Percentiles rank a stretch among this genome's conserved stretches.
Conservation (phyloP, 163 green algal genomes). For the Picocystis sp. region DNA sequence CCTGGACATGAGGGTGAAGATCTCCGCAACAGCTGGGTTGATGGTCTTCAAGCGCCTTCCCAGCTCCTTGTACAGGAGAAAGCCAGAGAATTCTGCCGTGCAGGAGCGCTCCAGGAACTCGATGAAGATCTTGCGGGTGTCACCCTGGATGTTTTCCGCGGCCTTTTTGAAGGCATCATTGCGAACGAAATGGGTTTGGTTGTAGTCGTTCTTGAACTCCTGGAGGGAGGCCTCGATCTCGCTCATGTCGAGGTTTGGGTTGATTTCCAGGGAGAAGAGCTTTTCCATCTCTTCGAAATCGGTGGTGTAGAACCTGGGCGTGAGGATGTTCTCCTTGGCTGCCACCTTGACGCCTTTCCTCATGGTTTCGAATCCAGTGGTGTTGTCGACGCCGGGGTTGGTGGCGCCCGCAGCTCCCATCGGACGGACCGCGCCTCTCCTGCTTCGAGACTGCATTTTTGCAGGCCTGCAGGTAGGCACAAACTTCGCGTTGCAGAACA, state of each 20-base stretch:
- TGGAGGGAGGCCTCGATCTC: constrained; percentile 60
- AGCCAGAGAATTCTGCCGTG: constrained; percentile 95
- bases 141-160: constrained; percentile 40
- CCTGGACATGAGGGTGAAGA: constrained; percentile 93
- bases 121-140: constrained; percentile 90
- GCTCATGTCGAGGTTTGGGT: constrained; percentile 63
- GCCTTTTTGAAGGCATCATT: constrained; percentile 73
- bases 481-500: too few species aligned
- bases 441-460: too few species aligned
- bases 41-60: constrained; percentile 46
- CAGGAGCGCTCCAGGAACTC: constrained; percentile 97
- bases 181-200: constrained; percentile 94
- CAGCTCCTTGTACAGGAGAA: constrained; percentile 91
- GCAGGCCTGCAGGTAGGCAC: too few species aligned
- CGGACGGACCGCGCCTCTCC: too few species aligned
- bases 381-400: constrained; percentile 7
- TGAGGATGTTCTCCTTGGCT: constrained; percentile 50
- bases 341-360: constrained; percentile 50
- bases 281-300: constrained; percentile 95
- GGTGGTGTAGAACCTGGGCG: constrained; percentile 22
- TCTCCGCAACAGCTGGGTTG: constrained; percentile 80
- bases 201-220: constrained; percentile 95
- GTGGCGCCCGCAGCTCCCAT: background rate
- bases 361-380: constrained; percentile 47
- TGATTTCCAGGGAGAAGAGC: constrained; percentile 71